Evolutionary conservation across 1,284 basidiomycete species (phyloP).

Genomic region (Tranzscheliella williamsii): DNA sequence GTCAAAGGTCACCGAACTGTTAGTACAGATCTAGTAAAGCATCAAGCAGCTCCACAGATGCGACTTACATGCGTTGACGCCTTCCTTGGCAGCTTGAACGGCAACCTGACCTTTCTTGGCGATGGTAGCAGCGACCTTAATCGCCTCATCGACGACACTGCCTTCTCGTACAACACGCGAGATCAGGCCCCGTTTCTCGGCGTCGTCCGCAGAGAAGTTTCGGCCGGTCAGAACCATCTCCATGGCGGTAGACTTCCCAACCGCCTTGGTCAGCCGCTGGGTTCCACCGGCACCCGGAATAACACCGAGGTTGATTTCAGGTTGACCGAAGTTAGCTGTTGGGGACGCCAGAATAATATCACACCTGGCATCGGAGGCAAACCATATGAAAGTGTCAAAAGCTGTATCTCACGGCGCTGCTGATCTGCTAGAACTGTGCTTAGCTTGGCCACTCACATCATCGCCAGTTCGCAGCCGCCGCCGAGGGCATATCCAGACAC

Average conservation of each 20-base stretch:
- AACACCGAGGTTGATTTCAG: slow-evolving; percentile 94
- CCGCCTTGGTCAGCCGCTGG: slow-evolving; percentile 78
- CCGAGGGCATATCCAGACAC: slow-evolving; percentile 95
- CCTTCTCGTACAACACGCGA: slow-evolving; percentile 72
- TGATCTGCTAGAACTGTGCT: too few species aligned
- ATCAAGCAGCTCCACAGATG: neutral
- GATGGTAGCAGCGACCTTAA: slow-evolving; percentile 79
- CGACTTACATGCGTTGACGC: slow-evolving; percentile 80
- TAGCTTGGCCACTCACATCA: slow-evolving; percentile 76
- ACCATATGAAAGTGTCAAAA: neutral
- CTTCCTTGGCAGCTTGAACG: slow-evolving; percentile 90
- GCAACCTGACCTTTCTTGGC: slow-evolving; percentile 82
- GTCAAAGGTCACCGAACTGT: too few species aligned
- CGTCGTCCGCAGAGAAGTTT: slow-evolving; percentile 75
- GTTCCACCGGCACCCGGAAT: slow-evolving; percentile 87
- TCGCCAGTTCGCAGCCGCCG: slow-evolving; percentile 92
- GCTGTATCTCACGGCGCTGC: too few species aligned
- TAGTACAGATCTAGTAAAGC: too few species aligned
- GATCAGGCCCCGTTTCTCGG: slow-evolving; percentile 81
- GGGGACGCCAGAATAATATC: slow-evolving; percentile 96
- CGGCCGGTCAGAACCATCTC: slow-evolving; percentile 86
- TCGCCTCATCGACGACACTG: slow-evolving; percentile 82
- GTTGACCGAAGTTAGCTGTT: slow-evolving; percentile 90
- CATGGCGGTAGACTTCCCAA: slow-evolving; percentile 95
- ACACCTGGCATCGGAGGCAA: slow-evolving; percentile 62